Percentiles rank a stretch among this genome's conserved stretches.
These are phyloP conservation scores for Pythium plurisporium DNA, from an alignment of 352 stramenopile species.

Conservation along the genomic window DNA sequence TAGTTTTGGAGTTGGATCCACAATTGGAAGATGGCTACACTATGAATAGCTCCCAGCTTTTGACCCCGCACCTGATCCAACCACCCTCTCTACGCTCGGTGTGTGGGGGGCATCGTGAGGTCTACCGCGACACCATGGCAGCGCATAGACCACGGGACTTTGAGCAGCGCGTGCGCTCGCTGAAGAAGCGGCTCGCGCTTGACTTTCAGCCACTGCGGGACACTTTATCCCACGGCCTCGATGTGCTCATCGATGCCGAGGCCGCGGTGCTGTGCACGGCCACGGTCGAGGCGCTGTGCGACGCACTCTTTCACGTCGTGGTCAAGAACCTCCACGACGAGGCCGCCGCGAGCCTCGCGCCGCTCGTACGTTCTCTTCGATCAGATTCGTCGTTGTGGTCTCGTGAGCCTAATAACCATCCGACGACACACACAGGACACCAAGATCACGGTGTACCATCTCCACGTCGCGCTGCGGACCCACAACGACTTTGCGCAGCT, in stretches of 20 bases:
- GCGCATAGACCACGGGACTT: constrained; percentile 29
- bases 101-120: too few species aligned
- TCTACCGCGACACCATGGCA: constrained; percentile 12
- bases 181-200: constrained; percentile 47
- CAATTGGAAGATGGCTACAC: too few species aligned
- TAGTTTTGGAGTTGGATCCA: too few species aligned
- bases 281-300: constrained; percentile 47
- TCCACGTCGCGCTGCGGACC: constrained; percentile 47
- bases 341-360: constrained; percentile 19
- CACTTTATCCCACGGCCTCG: constrained; percentile 42
- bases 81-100: too few species aligned
- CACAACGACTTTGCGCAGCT: constrained; percentile 36
- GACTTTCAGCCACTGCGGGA: constrained; percentile 48
- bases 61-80: too few species aligned
- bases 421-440: constrained; percentile 23
- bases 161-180: constrained; percentile 37
- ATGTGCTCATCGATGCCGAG: constrained; percentile 46
- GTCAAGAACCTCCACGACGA: constrained; percentile 41
- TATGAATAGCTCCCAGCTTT: too few species aligned
- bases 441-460: constrained; percentile 48
- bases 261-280: constrained; percentile 49
- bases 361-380: constrained; percentile 17
- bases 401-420: not conserved
- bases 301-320: constrained; percentile 43
- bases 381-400: not conserved